Evolutionary conservation across 306 rosid species (phyloP), one percentile per base, ranked within the genome.

Genomic region (Citrullus amarus): DNA sequence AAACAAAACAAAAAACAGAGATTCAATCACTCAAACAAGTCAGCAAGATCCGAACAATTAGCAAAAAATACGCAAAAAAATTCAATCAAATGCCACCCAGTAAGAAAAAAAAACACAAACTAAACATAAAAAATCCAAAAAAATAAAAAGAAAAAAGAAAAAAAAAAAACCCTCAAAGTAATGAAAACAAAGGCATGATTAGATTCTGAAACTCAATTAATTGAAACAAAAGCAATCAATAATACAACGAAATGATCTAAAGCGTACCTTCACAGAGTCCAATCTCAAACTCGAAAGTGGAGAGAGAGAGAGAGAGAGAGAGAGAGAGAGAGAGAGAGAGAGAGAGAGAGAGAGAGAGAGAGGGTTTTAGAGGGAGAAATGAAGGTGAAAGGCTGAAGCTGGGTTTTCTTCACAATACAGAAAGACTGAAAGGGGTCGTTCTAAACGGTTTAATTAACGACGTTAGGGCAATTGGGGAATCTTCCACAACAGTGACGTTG

Each of bases 41-140:
- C 81, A 84, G 76, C 79, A 67, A 43, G 85, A 82, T 79, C 85
- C 85, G 82, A 62, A 81, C 48, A 71, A 41, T 6, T 65, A 12
- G 89, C 71, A 17, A 58, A 76, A 58, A 76, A 38, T 20, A 57
- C 38, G 69, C 79, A 76, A 76, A 76, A 6, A 57, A 76, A 57
- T 34, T 25, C 66, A 76, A 63, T 39, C 38, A 70, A 76, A 41
- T 76, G 77, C 15, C 36, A 56, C 48, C 15, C 44, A 36, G 5
- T 10, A 67, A 11, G 6, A 41, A 12, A 41, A 43, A 5, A 59
- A 59, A 30, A 1, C 30, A 17, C 28, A 57, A 77, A 25, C 32
- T 6, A 38, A 36, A 3, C 43, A 39, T 22, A 9, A 14, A 44
- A 59, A 44, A 77, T 6, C 68, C 38, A 9, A 63, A 15, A 30